Base-by-base conservation (phyloP, 345 rosid species). In the Eucalyptus marginata region DNA sequence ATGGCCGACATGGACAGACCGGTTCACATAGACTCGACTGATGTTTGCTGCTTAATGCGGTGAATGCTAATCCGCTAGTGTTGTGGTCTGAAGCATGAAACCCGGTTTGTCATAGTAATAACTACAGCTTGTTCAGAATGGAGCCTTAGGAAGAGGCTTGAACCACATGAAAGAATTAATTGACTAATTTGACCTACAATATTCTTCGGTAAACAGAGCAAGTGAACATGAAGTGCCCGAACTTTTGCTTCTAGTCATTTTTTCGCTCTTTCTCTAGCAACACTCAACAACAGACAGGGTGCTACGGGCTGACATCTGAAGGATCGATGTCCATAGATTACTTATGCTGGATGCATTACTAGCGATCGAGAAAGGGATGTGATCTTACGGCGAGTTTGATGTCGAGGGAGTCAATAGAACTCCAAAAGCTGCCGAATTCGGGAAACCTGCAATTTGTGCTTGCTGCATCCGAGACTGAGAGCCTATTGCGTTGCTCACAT, bases 401-500 rank as follows among this genome's bases (percentile, higher is more conserved):
- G 47, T 92, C 91, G 15, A 87, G 85, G 31, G 58, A 40, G 87
- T 86, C 92, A 90, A 88, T 76, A 89, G 47, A 87, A 90, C 83
- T 36, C 93, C 92, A 56, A 90, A 89, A 44, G 88, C 84, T 40
- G 84, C 84, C 43, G 47, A 76, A 76, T 76, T 76, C 47, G 29
- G 84, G 84, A 22, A 76, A 20, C 84, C 47, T 87, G 33, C 64
- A 83, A 89, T 90, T 40, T 90, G 47, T 76, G 47, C 9, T 36
- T 5, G 47, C 84, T 36, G 84, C 92, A 83, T 93, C 93, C 54
- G 89, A 79, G 40, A 31, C 89, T 29, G 93, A 93, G 88, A 91
- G 93, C 89, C 89, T 92, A 88, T 85, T 84, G 20, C 97, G 94
- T 83, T 95, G 96, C 20, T 94, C 93, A 24, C 95, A 88, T 33